Base-by-base conservation (phyloP, 129 eudicot species). In the Flaveria trinervia region DNA sequence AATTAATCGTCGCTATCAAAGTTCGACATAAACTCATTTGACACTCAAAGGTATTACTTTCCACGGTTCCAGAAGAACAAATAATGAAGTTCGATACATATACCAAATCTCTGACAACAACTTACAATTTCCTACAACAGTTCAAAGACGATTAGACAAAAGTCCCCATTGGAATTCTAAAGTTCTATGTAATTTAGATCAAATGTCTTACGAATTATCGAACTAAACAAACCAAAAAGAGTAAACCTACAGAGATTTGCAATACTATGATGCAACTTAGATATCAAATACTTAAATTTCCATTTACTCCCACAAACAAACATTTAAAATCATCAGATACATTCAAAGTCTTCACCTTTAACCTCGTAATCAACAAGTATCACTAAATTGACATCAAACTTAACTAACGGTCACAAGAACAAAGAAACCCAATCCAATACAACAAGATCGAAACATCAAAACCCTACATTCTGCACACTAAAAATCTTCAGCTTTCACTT, bases 401-500 rank as follows among this genome's bases (percentile, higher is more conserved):
- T n/a, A 67, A 44, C 73, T 33, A 67, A 25, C 50, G 49, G 70
- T 65, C n/a, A 26, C 14, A 48, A 74, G 68, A 57, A 57, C 57
- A 41, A 81, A 69, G 68, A 86, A 73, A 9, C 69, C 71, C 52
- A 79, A 66, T 56, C 50, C 22, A 20, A 20, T 20, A 20, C 22
- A 20, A 20, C 22, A 20, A 20, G 22, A 20, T 20, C 22, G 22
- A 20, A 20, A 20, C 22, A 20, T 20, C 22, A 20, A 20, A 20
- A 20, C 10, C 79, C 26, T 71, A 50, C 41, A 36, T 5, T 36
- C 41, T 36, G 41, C 41, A 36, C 41, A 36, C 1, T 36, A 0
- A 36, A 36, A 36, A 8, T 36, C 7, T 36, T 72, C n/a, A 46
- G 22, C 22, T 20, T 20, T 20, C 22, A 67, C 79, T 55, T 26